Evolutionary conservation across 129 eudicot genomes (phyloP).

Genomic region (Helianthus annuus): HanXRQr2.0-SUNRISE NC_035443.2:172855321-172855820

Average conservation of each 20-base stretch:
- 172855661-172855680: neutral
- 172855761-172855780: slow-evolving; percentile 33
- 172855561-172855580: slow-evolving; percentile 5
- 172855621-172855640: neutral
- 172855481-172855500: slow-evolving; percentile 21
- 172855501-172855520: slow-evolving; percentile 18
- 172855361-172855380: slow-evolving; percentile 14
- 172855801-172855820: slow-evolving; percentile 62
- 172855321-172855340: slow-evolving; percentile 27
- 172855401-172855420: slow-evolving; percentile 26
- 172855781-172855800: slow-evolving; percentile 33
- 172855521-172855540: slow-evolving; percentile 1
- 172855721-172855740: slow-evolving; percentile 2
- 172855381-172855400: slow-evolving; percentile 35
- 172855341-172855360: slow-evolving; percentile 40
- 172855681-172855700: slow-evolving; percentile 12
- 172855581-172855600: neutral
- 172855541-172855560: slow-evolving; percentile 11
- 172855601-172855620: neutral
- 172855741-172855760: neutral
- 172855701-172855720: slow-evolving; percentile 19
- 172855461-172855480: slow-evolving; percentile 15
- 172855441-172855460: neutral
- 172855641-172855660: neutral
- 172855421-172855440: slow-evolving; percentile 29